Evolutionary conservation across 2,329 filamentous ascomycete species (phyloP), one percentile per base, ranked within the genome.

Genomic region (Neofusicoccum parvum): DNA sequence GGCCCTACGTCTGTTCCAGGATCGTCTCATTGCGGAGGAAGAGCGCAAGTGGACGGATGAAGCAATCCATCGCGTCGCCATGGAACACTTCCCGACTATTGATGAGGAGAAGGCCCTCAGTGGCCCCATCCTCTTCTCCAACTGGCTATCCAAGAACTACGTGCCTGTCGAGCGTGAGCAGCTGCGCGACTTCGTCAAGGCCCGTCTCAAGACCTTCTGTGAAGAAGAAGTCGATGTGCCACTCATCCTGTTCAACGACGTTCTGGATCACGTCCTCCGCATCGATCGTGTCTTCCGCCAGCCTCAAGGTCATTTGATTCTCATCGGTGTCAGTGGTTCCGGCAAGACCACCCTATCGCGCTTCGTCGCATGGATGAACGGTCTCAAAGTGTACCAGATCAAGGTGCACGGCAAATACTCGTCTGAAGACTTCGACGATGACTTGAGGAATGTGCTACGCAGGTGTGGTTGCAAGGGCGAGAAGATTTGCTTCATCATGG

Each of bases 401-500:
- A 99, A 99, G 84, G 95, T 99, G 0, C 95, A 99, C 74, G 95
- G 95, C 69, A 97, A 94, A 76, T 99, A 99, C 80, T 97, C 95
- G 15, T 92, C 92, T 1, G 95, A 98, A 76, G 95, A 99, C 80
- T 99, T 99, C 75, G 95, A 99, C 75, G 96, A 99, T 66, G 95
- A 99, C 78, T 83, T 99, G 41, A 88, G 96, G 69, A 94, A 94
- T 75, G 95, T 99, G 9, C 87, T 99, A 46, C 90, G 95, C 51
- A 88, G 95, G 65, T 96, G 92, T 72, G 95, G 95, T 68, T 98
- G 94, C 83, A 97, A 97, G 83, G 95, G 95, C 41, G 95, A 99
- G 78, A 98, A 98, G 84, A 96, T 99, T 56, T 99, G 96, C 81
- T 99, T 99, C 83, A 97, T 99, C 82, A 98, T 99, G 94, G 95